Base-by-base conservation (phyloP, 345 rosid genomes). In the Ailanthus altissimus region DNA sequence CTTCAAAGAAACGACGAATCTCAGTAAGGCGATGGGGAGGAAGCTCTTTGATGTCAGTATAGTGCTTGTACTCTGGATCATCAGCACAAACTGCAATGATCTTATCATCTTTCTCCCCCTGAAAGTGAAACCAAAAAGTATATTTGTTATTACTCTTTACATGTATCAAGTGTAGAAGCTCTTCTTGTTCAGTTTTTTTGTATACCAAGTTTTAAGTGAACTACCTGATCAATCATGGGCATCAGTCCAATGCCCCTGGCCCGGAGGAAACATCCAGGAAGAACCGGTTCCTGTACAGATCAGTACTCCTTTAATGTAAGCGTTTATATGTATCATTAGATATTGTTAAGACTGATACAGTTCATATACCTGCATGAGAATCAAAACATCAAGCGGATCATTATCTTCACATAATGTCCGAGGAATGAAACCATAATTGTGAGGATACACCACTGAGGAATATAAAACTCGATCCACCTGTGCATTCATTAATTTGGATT, bases 201-300 rank as follows among this genome's bases (percentile, higher is more conserved):
- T 45, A 56, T 56, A 5, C 5, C n/a, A 18, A 2, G 54, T 10
- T 28, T 25, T 25, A 26, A n/a, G 1, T 4, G 38, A 36, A 54
- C 26, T 70, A 92, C 97, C 97, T 91, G 97, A 80, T 95, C 99
- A 83, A 95, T 95, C 99, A 95, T 95, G 59, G 99, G 99, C 98
- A 95, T 93, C 68, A 93, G 83, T 79, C 99, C 99, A 62, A 95
- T 93, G 77, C 98, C 99, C 80, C 89, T 89, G 71, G 98, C 99
- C 75, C 99, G 91, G 26, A 93, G 86, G 74, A 92, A 95, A 80
- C 97, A 91, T 38, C 99, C 99, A 0, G 98, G 94, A 80, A 95
- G 89, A 59, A 95, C 99, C 32, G 99, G 99, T 83, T 95, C 99
- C 99, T 93, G 76, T 59, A 36, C n/a, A 23, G 18, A 75, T 74